Evolutionary conservation across 768 basidiomycete species (phyloP).

Genomic region (Kwoniella dejecticola): DNA sequence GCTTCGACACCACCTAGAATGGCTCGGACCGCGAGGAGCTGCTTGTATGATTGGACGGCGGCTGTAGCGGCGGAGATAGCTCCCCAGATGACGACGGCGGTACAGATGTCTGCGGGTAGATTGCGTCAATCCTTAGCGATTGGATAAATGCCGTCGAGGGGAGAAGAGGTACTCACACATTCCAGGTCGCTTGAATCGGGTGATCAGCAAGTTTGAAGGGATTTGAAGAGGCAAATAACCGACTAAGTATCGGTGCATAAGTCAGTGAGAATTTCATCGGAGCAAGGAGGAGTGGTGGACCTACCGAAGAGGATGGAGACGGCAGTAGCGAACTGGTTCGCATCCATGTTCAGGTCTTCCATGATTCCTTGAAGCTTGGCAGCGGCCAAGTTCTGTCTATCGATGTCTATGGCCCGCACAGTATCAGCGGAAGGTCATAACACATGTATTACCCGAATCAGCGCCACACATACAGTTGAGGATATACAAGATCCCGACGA

Average conservation of each 20-base stretch:
- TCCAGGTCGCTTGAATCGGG: conserved; percentile 36
- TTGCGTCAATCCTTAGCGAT: too few species aligned
- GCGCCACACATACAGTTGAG: conserved; percentile 28
- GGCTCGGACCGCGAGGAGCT: conserved; percentile 30
- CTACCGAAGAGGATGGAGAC: conserved; percentile 44
- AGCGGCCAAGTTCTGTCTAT: conserved; percentile 44
- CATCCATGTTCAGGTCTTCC: conserved; percentile 41
- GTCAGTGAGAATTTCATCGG: neutral
- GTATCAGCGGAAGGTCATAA: neutral
- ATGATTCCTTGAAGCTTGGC: conserved; percentile 48
- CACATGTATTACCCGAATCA: neutral
- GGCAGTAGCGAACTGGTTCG: conserved; percentile 38
- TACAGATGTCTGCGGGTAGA: conserved; percentile 33
- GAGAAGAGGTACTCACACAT: conserved; percentile 1
- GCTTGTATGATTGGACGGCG: conserved; percentile 31
- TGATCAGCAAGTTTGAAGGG: conserved; percentile 45
- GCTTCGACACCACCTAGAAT: conserved; percentile 37
- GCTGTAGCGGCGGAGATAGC: conserved; percentile 34
- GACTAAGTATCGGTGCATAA: neutral
- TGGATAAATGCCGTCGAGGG: too few species aligned
- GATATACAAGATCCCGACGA: conserved; percentile 40
- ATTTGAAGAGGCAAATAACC: conserved; percentile 38
- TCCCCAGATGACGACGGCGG: conserved; percentile 34
- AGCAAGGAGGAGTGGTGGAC: too few species aligned
- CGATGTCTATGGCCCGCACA: conserved; percentile 33